Evolutionary conservation across 2,329 filamentous ascomycete species (phyloP), one percentile per base, ranked within the genome.

Genomic region (Fusarium odoratissimum): DNA sequence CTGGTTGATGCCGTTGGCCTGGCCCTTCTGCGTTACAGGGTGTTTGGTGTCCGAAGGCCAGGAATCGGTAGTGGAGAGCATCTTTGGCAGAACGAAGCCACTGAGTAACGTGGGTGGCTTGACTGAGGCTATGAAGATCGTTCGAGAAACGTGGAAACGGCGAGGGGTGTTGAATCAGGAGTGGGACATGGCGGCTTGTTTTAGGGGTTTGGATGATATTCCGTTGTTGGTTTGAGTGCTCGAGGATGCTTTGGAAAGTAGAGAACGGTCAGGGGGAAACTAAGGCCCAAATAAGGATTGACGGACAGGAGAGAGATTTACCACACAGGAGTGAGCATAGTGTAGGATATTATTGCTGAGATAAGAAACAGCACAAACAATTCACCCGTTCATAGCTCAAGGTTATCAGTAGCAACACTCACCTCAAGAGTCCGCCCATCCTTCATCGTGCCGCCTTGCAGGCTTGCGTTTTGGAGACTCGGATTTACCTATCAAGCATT

Each of bases 101-200:
- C 25, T 62, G 9, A 55, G 44, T 3, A 52, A 45, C 2, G 48
- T 73, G 4, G 62, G 70, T 3, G 48, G 52, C 5, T 21, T 73
- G 10, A 33, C 19, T 9, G 52, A 61, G 35, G 62, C 62, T 17
- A 48, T 64, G 14, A 38, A 48, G 3, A 60, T 70, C 19, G 48
- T 60, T 21, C 40, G 52, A 4, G 8, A 28, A 8, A 51, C 58
- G 13, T 71, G 67, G 71, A 44, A 37, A n/a, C 54, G 23, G 6
- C 37, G 61, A 8, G 55, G 40, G 14, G 6, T 16, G 3, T 11
- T 61, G 8, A 42, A n/a, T 7, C 25, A 30, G 5, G 71, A 72
- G 2, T 72, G 65, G 71, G 59, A 70, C 11, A 41, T 64, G n/a
- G 46, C 55, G 19, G 30, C 57, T 41, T 70, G 60, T 81, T 93